A percentile compares a stretch with the other conserved stretches of the same genome.
Conservation (phyloP, 768 basidiomycete species). For the Trametes meyenii region DNA sequence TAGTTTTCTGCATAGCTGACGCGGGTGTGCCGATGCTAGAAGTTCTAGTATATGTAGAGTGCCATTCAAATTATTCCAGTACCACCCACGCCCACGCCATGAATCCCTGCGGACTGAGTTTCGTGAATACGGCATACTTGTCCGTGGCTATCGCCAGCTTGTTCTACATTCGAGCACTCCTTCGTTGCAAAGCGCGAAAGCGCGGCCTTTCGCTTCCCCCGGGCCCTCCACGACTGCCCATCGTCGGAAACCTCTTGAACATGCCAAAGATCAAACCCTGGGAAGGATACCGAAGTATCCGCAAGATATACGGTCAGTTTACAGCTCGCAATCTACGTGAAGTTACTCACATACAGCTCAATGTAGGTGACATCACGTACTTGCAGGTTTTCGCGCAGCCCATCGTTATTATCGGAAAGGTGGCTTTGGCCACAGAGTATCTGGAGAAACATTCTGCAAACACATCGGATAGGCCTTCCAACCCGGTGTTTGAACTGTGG, state of each 20-base stretch:
- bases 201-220: slow-evolving; percentile 22
- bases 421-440: not conserved
- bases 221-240: slow-evolving; percentile 17
- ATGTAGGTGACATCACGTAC: not conserved
- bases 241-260: slow-evolving; percentile 21
- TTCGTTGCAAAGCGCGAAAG: not conserved
- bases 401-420: not conserved
- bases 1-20: no score
- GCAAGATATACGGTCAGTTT: slow-evolving; percentile 17
- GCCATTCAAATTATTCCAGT: no score
- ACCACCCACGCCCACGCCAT: no score
- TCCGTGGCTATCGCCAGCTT: not conserved
- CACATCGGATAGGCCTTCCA: not conserved
- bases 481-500: slow-evolving; percentile 21
- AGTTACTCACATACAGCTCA: no score
- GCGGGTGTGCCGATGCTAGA: no score
- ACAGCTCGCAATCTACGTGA: no score
- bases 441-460: not conserved
- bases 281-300: slow-evolving; percentile 13
- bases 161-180: not conserved
- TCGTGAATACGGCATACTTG: not conserved
- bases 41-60: no score
- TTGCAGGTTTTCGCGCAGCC: not conserved
- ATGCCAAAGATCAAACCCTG: slow-evolving; percentile 16
- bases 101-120: no score